Percentiles rank a stretch among this genome's conserved stretches.
These are phyloP conservation scores for Bruguiera sexangula DNA, from an alignment of 345 rosid species.

Conservation along the genomic window DNA sequence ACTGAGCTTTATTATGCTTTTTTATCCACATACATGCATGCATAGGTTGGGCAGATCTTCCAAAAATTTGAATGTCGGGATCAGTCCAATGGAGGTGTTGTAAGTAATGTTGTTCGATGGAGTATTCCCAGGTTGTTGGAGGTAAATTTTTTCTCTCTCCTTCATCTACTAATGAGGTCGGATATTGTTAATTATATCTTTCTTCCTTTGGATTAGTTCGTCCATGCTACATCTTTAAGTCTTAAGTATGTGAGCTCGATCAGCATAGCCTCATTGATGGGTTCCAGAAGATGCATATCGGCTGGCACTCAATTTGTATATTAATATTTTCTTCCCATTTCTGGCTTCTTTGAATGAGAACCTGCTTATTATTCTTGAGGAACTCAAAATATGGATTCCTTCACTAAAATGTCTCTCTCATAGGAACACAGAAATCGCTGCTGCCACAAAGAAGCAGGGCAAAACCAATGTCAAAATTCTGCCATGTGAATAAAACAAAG, in stretches of 20 bases:
- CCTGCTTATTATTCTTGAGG: neutral
- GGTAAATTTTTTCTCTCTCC: constrained; percentile 36
- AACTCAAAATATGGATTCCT: neutral
- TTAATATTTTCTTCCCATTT: neutral
- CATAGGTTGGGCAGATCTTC: constrained; percentile 79
- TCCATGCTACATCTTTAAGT: neutral
- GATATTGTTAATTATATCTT: neutral
- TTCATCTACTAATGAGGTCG: neutral
- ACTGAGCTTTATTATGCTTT: neutral
- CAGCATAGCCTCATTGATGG: neutral
- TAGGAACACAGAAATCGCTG: neutral
- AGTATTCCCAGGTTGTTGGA: constrained; percentile 73
- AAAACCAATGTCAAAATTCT: too few relatives aligned
- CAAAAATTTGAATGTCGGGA: constrained; percentile 72
- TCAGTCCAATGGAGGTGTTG: constrained; percentile 55
- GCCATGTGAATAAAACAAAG: too few relatives aligned
- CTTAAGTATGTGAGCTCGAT: neutral
- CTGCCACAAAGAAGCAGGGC: too few relatives aligned
- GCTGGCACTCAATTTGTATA: neutral
- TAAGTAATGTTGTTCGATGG: constrained; percentile 82
- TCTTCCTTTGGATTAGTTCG: neutral
- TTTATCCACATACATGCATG: constrained; percentile 11
- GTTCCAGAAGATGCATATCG: neutral
- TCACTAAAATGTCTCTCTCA: neutral
- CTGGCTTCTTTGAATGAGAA: neutral